phyloP scores from a whole-genome alignment of 2,329 filamentous ascomycete species.

The Alternaria dauci region DNA sequence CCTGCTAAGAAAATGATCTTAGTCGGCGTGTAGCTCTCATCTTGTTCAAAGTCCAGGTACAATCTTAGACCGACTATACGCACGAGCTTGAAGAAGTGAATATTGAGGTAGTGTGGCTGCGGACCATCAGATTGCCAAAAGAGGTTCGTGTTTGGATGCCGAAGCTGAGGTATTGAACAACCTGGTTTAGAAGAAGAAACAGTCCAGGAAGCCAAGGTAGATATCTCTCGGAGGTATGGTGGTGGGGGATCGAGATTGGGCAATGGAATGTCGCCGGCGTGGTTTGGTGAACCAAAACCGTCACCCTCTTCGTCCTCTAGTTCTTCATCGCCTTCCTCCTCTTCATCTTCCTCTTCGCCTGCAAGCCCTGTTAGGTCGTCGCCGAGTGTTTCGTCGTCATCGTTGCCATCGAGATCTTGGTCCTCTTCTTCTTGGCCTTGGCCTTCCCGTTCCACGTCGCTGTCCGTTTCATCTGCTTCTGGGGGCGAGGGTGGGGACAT shows the following conservation, averaged over 20 bases:
- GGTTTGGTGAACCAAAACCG: constrained; percentile 28
- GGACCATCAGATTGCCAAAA: constrained; percentile 91
- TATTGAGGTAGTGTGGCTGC: constrained; percentile 81
- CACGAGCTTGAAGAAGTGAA: constrained; percentile 85
- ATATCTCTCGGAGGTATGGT: constrained; percentile 76
- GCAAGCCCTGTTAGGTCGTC: constrained; percentile 36
- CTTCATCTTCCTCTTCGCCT: constrained; percentile 51
- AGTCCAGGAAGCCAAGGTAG: constrained; percentile 82
- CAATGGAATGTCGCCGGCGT: constrained; percentile 17
- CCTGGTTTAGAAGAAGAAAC: constrained; percentile 84
- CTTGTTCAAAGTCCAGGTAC: constrained; percentile 88
- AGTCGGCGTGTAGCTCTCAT: constrained; percentile 96
- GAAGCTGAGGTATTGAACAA: constrained; percentile 78
- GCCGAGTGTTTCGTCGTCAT: constrained; percentile 27
- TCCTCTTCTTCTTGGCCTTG: constrained; percentile 18
- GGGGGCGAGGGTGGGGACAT: constrained; percentile 24
- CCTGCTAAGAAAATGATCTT: constrained; percentile 89
- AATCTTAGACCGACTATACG: constrained; percentile 81
- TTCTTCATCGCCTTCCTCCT: constrained; percentile 58
- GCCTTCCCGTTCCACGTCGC: constrained; percentile 33
- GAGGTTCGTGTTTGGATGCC: constrained; percentile 73
- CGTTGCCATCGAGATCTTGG: neutral
- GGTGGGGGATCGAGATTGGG: constrained; percentile 48
- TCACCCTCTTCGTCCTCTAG: constrained; percentile 42
- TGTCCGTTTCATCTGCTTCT: constrained; percentile 35